A percentile compares a stretch with the other conserved stretches of the same genome.
These are phyloP conservation scores for Fusarium sp. DNA, from an alignment of 2,329 filamentous ascomycete genomes.

Conservation along the genomic window DNA sequence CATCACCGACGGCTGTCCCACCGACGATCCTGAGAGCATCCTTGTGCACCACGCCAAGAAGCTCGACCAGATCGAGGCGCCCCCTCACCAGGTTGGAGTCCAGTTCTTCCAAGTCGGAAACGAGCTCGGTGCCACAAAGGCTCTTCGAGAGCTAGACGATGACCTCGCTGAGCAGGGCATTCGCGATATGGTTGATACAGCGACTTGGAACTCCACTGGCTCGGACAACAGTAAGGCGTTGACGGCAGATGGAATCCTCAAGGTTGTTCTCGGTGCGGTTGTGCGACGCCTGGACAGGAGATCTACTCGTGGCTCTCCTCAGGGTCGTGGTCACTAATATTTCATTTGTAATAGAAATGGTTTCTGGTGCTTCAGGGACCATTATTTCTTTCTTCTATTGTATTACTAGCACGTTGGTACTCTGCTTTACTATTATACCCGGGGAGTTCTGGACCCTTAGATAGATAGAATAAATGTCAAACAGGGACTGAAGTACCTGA, in stretches of 20 bases:
- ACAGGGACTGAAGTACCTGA: neutral
- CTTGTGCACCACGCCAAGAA: conserved; percentile 77
- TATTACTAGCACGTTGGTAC: conserved; percentile 12
- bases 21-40: conserved; percentile 80
- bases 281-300: conserved; percentile 61
- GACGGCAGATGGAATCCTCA: conserved; percentile 79
- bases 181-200: conserved; percentile 93
- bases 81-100: conserved; percentile 86
- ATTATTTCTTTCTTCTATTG: neutral
- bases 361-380: neutral
- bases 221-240: conserved; percentile 60
- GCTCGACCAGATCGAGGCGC: conserved; percentile 77
- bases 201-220: conserved; percentile 74
- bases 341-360: neutral
- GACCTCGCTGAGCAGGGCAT: conserved; percentile 68
- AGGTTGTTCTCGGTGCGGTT: conserved; percentile 84
- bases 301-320: conserved; percentile 29
- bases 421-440: conserved; percentile 29
- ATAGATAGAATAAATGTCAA: neutral
- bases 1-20: conserved; percentile 88
- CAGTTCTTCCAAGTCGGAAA: conserved; percentile 96
- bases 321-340: conserved; percentile 19
- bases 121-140: conserved; percentile 73
- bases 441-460: conserved; percentile 19
- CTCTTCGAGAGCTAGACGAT: conserved; percentile 82